Conservation (phyloP, 441 rosid species). For the Populus hybrid region DNA sequence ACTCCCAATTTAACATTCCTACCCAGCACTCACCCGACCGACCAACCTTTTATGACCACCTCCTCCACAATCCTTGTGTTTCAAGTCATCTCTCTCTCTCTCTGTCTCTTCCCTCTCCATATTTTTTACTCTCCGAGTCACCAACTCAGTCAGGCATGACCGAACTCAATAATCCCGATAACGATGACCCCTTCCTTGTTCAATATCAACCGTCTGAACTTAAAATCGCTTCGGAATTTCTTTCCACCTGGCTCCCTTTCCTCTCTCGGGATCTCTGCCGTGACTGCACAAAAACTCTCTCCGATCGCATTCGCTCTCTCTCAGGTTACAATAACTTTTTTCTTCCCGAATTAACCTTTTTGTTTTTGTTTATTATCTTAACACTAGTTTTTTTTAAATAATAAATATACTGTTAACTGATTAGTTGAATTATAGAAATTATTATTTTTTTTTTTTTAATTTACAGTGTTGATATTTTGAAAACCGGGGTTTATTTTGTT, state of each 20-base stretch:
- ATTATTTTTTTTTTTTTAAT: neutral
- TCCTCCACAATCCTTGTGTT: neutral
- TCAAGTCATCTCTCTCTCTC: neutral
- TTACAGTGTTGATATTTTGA: too few species aligned
- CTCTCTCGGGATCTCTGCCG: constrained; percentile 80
- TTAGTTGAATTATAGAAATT: neutral
- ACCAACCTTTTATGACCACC: neutral
- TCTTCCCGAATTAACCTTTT: neutral
- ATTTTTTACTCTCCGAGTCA: neutral
- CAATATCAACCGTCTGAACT: constrained; percentile 71
- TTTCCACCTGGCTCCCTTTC: constrained; percentile 74
- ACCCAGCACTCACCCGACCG: neutral
- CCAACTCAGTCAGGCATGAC: neutral
- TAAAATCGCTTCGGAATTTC: constrained; percentile 71
- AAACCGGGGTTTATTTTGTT: neutral
- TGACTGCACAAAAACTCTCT: constrained; percentile 51
- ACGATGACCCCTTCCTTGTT: constrained; percentile 58
- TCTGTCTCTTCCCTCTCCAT: too few species aligned
- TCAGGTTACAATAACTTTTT: constrained; percentile 38
- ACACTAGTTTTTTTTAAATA: neutral
- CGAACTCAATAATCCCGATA: neutral
- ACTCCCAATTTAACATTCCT: neutral
- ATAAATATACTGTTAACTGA: neutral
- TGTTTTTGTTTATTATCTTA: neutral
- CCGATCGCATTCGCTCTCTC: constrained; percentile 69